phyloP scores from a whole-genome alignment of 106 monocot species.

The Allium cepa region DNA sequence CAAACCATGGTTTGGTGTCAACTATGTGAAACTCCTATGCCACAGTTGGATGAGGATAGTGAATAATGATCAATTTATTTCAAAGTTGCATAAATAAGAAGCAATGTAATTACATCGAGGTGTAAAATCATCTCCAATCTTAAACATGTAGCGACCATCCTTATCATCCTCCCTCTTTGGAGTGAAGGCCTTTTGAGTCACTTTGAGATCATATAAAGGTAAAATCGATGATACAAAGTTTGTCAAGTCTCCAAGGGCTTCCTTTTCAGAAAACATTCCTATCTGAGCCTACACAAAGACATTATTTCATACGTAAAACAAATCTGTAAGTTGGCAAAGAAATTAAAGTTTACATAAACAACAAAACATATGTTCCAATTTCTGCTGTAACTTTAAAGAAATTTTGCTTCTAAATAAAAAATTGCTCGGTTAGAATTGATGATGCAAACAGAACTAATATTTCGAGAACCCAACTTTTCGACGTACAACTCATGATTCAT shows the following conservation, averaged over 20 bases:
- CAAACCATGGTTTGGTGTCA: slow-evolving; percentile 5
- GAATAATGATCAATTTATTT: not conserved
- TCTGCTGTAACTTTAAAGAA: not conserved
- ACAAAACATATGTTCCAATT: not conserved
- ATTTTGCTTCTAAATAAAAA: not conserved
- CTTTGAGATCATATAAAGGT: not conserved
- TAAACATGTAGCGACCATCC: not conserved
- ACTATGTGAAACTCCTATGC: not conserved
- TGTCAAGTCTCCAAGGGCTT: not conserved
- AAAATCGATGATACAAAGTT: not conserved
- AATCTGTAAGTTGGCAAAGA: no score
- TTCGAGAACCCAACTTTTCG: no score
- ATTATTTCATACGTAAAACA: not conserved
- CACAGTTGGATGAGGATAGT: not conserved
- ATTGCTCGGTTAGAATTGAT: not conserved
- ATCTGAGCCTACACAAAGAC: not conserved
- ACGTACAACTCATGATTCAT: no score
- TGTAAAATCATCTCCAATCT: not conserved
- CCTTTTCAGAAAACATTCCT: not conserved
- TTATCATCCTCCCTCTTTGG: not conserved
- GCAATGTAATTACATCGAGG: not conserved
- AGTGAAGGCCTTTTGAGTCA: not conserved
- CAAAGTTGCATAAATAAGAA: not conserved
- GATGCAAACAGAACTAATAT: not conserved
- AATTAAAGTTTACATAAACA: not conserved